These are phyloP conservation scores for Fusarium poae DNA, from an alignment of 2,329 filamentous ascomycete genomes.

Conservation along the genomic window DNA sequence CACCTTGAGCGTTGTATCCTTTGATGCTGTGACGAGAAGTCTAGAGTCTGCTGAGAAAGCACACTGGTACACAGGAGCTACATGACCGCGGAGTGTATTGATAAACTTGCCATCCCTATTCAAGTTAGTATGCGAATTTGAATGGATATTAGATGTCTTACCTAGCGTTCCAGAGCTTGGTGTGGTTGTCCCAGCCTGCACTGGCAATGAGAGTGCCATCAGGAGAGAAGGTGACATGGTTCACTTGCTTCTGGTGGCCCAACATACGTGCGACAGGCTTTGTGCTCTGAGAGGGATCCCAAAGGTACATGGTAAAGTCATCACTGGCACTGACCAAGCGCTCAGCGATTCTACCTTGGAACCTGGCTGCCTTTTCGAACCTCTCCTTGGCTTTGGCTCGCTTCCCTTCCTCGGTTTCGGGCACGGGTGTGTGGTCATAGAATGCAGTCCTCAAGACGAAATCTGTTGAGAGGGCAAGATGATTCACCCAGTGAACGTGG, in stretches of 20 bases:
- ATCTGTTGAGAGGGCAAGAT: slow-evolving; percentile 92
- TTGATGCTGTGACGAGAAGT: slow-evolving; percentile 87
- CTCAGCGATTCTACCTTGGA: slow-evolving; percentile 83
- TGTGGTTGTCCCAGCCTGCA: slow-evolving; percentile 92
- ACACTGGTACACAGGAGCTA: slow-evolving; percentile 90
- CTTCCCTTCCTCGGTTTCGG: slow-evolving; percentile 77
- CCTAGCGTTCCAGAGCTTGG: slow-evolving; percentile 88
- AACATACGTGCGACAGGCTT: slow-evolving; percentile 90
- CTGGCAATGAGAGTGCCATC: slow-evolving; percentile 90
- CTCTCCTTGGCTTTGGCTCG: slow-evolving; percentile 80
- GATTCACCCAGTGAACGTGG: slow-evolving; percentile 96
- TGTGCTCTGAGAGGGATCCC: slow-evolving; percentile 82
- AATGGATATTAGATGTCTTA: slow-evolving; percentile 55
- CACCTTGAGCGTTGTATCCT: slow-evolving; percentile 93
- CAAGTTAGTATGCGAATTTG: slow-evolving; percentile 30
- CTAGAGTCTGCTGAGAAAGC: slow-evolving; percentile 93
- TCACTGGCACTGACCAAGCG: slow-evolving; percentile 91
- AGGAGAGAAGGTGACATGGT: slow-evolving; percentile 93
- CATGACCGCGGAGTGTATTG: slow-evolving; percentile 88
- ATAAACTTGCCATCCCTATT: slow-evolving; percentile 79
- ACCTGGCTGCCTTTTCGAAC: slow-evolving; percentile 86
- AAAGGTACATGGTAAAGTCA: slow-evolving; percentile 96
- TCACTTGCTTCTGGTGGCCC: slow-evolving; percentile 98
- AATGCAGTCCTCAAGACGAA: slow-evolving; percentile 88
- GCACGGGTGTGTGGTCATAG: slow-evolving; percentile 83